These are phyloP conservation scores for Candida pseudofarinosa DNA, from an alignment of 805 yeast genomes.

Conservation along the genomic window DNA sequence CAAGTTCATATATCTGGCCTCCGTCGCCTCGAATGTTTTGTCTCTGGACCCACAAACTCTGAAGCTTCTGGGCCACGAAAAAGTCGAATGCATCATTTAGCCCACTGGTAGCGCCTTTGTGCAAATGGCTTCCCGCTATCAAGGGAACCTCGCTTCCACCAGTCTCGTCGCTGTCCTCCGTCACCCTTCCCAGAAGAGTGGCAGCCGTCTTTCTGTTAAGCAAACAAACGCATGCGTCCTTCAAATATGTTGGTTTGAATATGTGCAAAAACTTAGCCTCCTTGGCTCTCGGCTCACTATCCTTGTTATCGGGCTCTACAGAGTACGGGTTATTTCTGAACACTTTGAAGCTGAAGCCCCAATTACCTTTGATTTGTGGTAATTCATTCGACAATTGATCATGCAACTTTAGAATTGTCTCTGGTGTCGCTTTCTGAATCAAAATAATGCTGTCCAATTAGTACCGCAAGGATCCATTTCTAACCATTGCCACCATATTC, in stretches of 20 bases:
- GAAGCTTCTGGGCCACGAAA: slow-evolving; percentile 54
- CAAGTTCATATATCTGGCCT: slow-evolving; percentile 61
- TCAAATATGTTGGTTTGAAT: slow-evolving; percentile 46
- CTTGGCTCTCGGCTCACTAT: slow-evolving; percentile 23
- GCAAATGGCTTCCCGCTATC: slow-evolving; percentile 37
- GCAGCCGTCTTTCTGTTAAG: slow-evolving; percentile 40
- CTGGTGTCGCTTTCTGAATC: slow-evolving; percentile 45
- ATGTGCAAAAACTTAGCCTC: slow-evolving; percentile 48
- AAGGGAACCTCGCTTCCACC: slow-evolving; percentile 15
- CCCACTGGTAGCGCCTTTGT: slow-evolving; percentile 52
- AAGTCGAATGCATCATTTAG: slow-evolving; percentile 54
- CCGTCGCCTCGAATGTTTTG: slow-evolving; percentile 74
- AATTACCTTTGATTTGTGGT: slow-evolving; percentile 56
- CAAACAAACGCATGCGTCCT: slow-evolving; percentile 45
- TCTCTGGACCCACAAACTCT: slow-evolving; percentile 64
- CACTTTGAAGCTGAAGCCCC: slow-evolving; percentile 67
- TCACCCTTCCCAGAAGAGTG: slow-evolving; percentile 30
- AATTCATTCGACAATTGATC: slow-evolving; percentile 66
- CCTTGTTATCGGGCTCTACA: slow-evolving; percentile 34
- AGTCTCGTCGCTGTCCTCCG: slow-evolving; percentile 25
- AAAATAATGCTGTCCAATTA: slow-evolving; percentile 27
- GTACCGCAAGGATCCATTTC: too few species aligned
- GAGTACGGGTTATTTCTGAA: slow-evolving; percentile 60
- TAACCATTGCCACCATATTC: too few species aligned
- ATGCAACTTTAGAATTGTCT: slow-evolving; percentile 63